Evolutionary conservation across 2,329 filamentous ascomycete genomes (phyloP).

Genomic region (Pseudocercospora ulei): DNA sequence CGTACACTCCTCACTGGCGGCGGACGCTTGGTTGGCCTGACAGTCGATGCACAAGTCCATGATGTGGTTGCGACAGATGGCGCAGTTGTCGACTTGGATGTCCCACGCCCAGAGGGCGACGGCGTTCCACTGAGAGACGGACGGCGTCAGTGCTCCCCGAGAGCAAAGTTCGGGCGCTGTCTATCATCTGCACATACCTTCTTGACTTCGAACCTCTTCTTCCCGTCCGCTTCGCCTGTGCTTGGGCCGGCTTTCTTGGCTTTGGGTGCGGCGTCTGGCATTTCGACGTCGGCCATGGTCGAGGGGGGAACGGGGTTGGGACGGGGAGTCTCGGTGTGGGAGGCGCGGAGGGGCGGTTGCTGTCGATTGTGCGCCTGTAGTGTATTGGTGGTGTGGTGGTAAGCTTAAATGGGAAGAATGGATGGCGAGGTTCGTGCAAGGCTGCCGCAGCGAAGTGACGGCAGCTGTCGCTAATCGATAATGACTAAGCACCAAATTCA

Average conservation of each 20-base stretch:
- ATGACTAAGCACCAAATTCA: too few species aligned
- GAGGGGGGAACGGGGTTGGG: neutral
- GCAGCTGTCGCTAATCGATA: conserved; percentile 7
- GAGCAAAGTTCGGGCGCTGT: neutral
- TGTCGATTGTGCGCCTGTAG: neutral
- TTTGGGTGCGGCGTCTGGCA: conserved; percentile 68
- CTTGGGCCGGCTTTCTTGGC: conserved; percentile 49
- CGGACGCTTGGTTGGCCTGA: conserved; percentile 95
- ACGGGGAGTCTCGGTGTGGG: conserved; percentile 7
- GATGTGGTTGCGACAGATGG: conserved; percentile 98
- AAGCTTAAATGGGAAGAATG: too few species aligned
- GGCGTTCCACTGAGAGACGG: conserved; percentile 73
- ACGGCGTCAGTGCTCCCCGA: neutral
- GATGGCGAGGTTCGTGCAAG: neutral
- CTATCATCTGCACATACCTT: conserved; percentile 54
- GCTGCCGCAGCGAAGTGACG: neutral
- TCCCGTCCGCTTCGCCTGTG: conserved; percentile 50
- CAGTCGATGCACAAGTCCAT: conserved; percentile 99
- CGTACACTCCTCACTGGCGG: conserved; percentile 94
- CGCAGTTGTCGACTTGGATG: conserved; percentile 98
- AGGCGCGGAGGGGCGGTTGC: neutral
- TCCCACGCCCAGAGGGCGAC: conserved; percentile 99
- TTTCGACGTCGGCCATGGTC: conserved; percentile 86
- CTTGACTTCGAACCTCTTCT: conserved; percentile 98
- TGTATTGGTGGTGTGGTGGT: neutral